Evolutionary conservation across 192 early-diverging fungal genomes (phyloP).

Genomic region (Linnemannia hyalina): DNA sequence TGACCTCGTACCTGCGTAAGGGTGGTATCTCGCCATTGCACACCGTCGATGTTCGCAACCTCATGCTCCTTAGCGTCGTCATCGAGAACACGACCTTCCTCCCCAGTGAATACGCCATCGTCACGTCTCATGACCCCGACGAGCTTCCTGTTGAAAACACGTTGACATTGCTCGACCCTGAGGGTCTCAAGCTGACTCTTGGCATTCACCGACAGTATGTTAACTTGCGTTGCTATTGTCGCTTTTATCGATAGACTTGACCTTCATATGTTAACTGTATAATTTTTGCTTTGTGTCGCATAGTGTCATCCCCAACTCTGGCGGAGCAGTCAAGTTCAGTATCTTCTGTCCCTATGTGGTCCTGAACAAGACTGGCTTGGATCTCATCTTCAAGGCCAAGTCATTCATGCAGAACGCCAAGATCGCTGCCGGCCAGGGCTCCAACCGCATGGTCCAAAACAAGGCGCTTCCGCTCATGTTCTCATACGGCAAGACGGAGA

Average conservation of each 20-base stretch:
- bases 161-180: constrained; percentile 75
- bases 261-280: background rate
- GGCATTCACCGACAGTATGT: constrained; percentile 71
- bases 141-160: constrained; percentile 84
- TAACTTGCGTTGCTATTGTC: background rate
- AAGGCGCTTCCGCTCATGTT: constrained; percentile 89
- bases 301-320: constrained; percentile 73
- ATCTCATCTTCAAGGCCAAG: constrained; percentile 83
- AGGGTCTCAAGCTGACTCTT: constrained; percentile 73
- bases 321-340: constrained; percentile 84
- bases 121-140: constrained; percentile 84
- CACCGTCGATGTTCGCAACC: constrained; percentile 84
- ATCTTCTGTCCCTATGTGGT: constrained; percentile 96
- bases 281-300: background rate
- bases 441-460: constrained; percentile 42
- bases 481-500: constrained; percentile 90
- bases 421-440: constrained; percentile 77
- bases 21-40: constrained; percentile 85
- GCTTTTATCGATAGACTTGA: background rate
- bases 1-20: constrained; percentile 72
- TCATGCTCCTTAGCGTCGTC: constrained; percentile 81
- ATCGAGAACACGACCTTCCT: constrained; percentile 83
- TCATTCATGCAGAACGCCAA: constrained; percentile 82
- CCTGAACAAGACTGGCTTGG: constrained; percentile 91
- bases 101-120: constrained; percentile 86